Evolutionary conservation across 2,329 filamentous ascomycete genomes (phyloP), one percentile per base, ranked within the genome.

Genomic region (Calonectria ilicicola): DNA sequence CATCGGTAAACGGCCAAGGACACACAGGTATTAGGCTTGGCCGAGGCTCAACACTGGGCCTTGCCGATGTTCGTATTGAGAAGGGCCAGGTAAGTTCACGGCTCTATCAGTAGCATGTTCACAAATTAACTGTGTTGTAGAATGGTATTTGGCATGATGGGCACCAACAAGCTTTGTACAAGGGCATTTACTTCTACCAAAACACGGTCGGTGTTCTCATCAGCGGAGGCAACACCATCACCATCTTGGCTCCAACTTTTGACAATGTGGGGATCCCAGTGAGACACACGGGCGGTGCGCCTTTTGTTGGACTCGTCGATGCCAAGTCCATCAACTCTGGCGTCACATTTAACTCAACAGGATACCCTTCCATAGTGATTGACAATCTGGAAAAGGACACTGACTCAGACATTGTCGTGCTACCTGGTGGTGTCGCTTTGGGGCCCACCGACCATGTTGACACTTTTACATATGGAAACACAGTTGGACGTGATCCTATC

Each of bases 1-100:
- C 68, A 1, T 83, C 85, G 0, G 74, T 67, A 44, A 82, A 83
- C 49, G 82, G 82, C 35, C 76, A 79, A 1, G 85, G 85, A 1
- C 85, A 87, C 73, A 84, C 82, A 3, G 85, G 86, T 35, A 86
- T 60, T 7, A 26, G 53, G 9, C 53, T 60, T 10, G 53, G 53
- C 1, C n/a, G 53, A 10, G 53, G 53, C 40, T 60, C 53, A 6
- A 60, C 53, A 15, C 53, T 60, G 38, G 53, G 53, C 1, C n/a
- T 60, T 27, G 53, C 53, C 8, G 53, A 60, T 40, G 53, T 60
- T 35, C 53, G 53, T 6, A 60, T 60, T 40, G 53, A 60, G 32
- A 60, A 21, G 21, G 53, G 53, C 6, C 53, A 60, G 53, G 53
- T 60, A 60, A 1, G 32, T 23, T 3, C 35, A 40, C 5, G 9